A percentile compares a stretch with the other conserved stretches of the same genome.
Evolutionary conservation across 2,329 filamentous ascomycete genomes (phyloP).

Genomic region (Furcasterigmium furcatum): DNA sequence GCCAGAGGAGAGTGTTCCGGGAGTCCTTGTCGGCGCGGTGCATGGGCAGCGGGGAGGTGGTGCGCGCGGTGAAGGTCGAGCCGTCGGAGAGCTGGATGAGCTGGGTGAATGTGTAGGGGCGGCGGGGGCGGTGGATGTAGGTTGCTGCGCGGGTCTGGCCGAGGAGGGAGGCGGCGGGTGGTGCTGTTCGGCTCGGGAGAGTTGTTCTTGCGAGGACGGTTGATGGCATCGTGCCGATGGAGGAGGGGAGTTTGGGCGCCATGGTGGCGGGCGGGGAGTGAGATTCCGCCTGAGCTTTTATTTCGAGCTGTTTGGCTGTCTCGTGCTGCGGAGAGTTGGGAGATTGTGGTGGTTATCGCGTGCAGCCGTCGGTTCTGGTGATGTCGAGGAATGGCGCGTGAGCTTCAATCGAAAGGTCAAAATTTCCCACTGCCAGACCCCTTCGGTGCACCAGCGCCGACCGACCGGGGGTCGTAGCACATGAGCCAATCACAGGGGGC

Average conservation of each 20-base stretch:
- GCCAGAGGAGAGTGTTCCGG: constrained; percentile 87
- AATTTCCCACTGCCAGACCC: constrained; percentile 9
- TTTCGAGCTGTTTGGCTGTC: constrained; percentile 5
- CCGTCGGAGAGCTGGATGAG: constrained; percentile 90
- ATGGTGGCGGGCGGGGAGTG: background rate
- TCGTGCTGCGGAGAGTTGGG: background rate
- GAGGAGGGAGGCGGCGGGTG: constrained; percentile 21
- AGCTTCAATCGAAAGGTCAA: constrained; percentile 3
- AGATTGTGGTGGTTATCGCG: background rate
- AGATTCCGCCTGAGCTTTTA: background rate
- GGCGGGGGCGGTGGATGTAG: constrained; percentile 80
- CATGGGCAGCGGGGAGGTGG: constrained; percentile 65
- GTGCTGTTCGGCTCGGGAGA: constrained; percentile 14
- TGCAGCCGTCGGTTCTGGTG: background rate
- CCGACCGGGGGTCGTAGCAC: background rate
- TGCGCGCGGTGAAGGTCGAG: constrained; percentile 75
- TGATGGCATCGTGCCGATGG: constrained; percentile 9
- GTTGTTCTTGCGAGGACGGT: constrained; percentile 15
- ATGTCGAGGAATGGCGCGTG: background rate
- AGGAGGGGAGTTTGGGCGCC: background rate
- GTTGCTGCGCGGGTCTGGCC: constrained; percentile 75
- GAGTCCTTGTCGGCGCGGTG: constrained; percentile 72
- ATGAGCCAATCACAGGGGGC: background rate
- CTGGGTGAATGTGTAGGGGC: constrained; percentile 97
- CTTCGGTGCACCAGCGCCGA: constrained; percentile 15